Evolutionary conservation across 2,329 filamentous ascomycete species (phyloP), one percentile per base, ranked within the genome.

Genomic region (Aspergillus fumigatiaffinis): DNA sequence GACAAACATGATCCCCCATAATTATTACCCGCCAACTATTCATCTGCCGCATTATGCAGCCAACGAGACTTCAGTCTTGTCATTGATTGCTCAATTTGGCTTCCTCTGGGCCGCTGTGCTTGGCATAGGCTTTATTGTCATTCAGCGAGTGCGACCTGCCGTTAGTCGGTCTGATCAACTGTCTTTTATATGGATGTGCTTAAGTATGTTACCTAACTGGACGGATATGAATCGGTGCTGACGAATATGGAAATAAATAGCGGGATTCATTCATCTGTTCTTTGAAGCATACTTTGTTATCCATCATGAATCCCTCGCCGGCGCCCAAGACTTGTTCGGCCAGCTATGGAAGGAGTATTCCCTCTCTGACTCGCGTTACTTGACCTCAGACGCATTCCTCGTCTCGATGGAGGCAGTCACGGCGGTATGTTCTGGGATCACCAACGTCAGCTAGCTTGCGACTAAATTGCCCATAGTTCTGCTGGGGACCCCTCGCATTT

Each of bases 291-390:
- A 91, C 73, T 92, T 88, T 69, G 79, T 90, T 51, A 72, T 81
- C 58, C 83, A 90, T 68, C 85, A 87, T 65, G 70, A 75, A 12
- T 73, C 73, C 23, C 77, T 93, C 61, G 81, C 85, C 1, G 76
- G 81, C n/a, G 82, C 82, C 58, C 85, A 89, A 66, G 83, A 83
- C 21, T 75, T 92, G 3, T 87, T 91, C 57, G 89, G 87, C 1
- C 90, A 95, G 76, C 80, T 95, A 35, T 96, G 91, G 91, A 95
- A 95, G 71, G 91, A 95, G 73, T 96, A 96, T 70, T 82, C 89
- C 1, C 81, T 91, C 29, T 91, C 89, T 2, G 91, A 96, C 75
- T 93, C 90, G 52, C 83, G 91, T 32, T 96, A 96, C 67, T 76
- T 95, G 60, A 90, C 87, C 1, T 84, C 86, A 20, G 88, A 93